A percentile compares a stretch with the other conserved stretches of the same genome.
Evolutionary conservation across 2,329 filamentous ascomycete genomes (phyloP).

Genomic region (Dryadomyces quercivorus): DNA sequence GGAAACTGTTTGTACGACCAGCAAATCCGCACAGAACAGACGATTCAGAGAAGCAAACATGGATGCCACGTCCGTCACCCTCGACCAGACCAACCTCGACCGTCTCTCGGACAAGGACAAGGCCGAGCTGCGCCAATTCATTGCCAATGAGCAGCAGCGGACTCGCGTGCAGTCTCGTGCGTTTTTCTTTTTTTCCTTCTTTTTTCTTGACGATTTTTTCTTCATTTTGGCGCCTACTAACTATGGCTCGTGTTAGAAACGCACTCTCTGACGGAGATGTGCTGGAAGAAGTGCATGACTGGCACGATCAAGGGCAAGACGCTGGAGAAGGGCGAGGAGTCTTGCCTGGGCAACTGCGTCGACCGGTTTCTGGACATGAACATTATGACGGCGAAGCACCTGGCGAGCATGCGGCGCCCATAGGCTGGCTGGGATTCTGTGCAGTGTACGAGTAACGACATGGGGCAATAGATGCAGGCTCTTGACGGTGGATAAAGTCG

Average conservation of each 20-base stretch:
- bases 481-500: neutral
- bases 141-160: conserved; percentile 76
- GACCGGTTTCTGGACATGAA: conserved; percentile 89
- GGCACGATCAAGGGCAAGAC: conserved; percentile 56
- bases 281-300: conserved; percentile 91
- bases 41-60: neutral
- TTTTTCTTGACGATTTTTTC: conserved; percentile 13
- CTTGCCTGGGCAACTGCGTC: conserved; percentile 84
- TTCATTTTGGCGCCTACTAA: neutral
- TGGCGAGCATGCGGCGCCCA: conserved; percentile 47
- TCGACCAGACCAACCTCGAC: conserved; percentile 51
- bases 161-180: conserved; percentile 52
- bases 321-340: conserved; percentile 67
- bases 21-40: neutral
- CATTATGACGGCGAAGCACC: conserved; percentile 69
- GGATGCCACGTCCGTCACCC: conserved; percentile 6
- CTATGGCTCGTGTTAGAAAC: conserved; percentile 30
- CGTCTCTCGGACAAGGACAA: conserved; percentile 74
- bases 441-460: neutral
- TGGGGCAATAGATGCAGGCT: neutral
- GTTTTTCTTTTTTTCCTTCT: conserved; percentile 14
- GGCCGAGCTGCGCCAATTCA: conserved; percentile 75
- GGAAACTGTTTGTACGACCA: neutral
- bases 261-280: conserved; percentile 54
- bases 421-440: neutral